Percentiles rank a stretch among this genome's conserved stretches.
phyloP scores from a whole-genome alignment of 2,329 filamentous ascomycete genomes.

The Blastomyces silverae region DNA sequence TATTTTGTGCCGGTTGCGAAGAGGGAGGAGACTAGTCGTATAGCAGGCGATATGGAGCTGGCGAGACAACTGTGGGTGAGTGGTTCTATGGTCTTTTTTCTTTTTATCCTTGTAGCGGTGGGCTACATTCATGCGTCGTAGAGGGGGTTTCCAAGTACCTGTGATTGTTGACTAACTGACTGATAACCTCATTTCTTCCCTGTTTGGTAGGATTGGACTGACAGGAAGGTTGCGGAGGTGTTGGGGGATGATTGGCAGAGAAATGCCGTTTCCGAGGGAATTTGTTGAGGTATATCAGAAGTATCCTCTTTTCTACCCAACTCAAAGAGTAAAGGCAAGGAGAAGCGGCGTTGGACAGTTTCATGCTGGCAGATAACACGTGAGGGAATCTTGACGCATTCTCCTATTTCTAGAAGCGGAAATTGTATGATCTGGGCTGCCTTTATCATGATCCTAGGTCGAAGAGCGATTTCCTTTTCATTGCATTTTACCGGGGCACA shows the following conservation, averaged over 20 bases:
- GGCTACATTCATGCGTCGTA: neutral
- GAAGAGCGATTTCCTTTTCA: neutral
- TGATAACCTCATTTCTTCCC: neutral
- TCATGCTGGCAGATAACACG: neutral
- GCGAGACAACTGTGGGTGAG: slow-evolving; percentile 31
- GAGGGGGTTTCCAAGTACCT: too few relatives aligned
- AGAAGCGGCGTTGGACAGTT: neutral
- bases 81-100: neutral
- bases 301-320: neutral
- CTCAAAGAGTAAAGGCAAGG: neutral
- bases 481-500: neutral
- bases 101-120: neutral
- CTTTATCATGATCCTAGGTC: neutral
- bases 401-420: neutral
- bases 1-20: slow-evolving; percentile 38
- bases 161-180: slow-evolving; percentile 18
- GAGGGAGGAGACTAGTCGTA: slow-evolving; percentile 24
- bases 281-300: neutral
- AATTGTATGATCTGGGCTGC: neutral
- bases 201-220: slow-evolving; percentile 6
- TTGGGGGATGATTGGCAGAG: slow-evolving; percentile 10
- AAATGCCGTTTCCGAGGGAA: neutral
- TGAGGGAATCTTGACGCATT: neutral
- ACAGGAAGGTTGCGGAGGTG: neutral
- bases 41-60: slow-evolving; percentile 29